phyloP scores from a whole-genome alignment of 768 basidiomycete species.

The Auricularia sp. region DNA sequence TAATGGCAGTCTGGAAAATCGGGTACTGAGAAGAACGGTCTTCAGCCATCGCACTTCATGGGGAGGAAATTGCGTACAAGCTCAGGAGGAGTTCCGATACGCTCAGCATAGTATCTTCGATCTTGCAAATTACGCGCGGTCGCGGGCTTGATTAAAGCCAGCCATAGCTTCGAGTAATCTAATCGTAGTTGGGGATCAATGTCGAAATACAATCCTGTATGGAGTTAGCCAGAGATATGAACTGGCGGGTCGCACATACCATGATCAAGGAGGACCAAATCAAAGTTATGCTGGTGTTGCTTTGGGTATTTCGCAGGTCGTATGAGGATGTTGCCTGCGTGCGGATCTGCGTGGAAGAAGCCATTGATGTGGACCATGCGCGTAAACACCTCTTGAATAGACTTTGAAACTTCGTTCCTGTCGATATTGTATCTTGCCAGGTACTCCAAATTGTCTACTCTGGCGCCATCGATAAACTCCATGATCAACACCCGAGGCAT shows the following conservation, averaged over 20 bases:
- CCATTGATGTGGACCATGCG: slow-evolving; percentile 95
- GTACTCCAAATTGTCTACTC: slow-evolving; percentile 81
- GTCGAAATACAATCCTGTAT: slow-evolving; percentile 65
- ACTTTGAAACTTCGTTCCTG: slow-evolving; percentile 85
- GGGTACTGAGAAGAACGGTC: slow-evolving; percentile 51
- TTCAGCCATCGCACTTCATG: no score
- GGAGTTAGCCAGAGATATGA: not conserved
- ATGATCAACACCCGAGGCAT: slow-evolving; percentile 82
- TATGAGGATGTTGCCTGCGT: slow-evolving; percentile 90
- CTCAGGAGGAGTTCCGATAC: slow-evolving; percentile 83
- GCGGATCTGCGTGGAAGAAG: slow-evolving; percentile 60
- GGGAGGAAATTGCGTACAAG: slow-evolving; percentile 40
- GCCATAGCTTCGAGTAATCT: slow-evolving; percentile 83
- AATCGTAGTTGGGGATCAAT: slow-evolving; percentile 68
- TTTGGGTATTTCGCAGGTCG: slow-evolving; percentile 55
- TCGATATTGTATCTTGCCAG: slow-evolving; percentile 77
- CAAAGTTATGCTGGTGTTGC: slow-evolving; percentile 85
- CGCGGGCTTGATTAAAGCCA: slow-evolving; percentile 70
- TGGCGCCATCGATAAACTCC: slow-evolving; percentile 86
- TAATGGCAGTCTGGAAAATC: slow-evolving; percentile 89
- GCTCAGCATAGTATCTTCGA: slow-evolving; percentile 75
- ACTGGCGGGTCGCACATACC: slow-evolving; percentile 24
- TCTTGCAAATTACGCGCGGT: slow-evolving; percentile 54
- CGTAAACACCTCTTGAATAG: slow-evolving; percentile 82
- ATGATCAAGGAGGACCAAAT: slow-evolving; percentile 90